These are phyloP conservation scores for Beauveria varroae DNA, from an alignment of 2,329 filamentous ascomycete species.

Conservation along the genomic window DNA sequence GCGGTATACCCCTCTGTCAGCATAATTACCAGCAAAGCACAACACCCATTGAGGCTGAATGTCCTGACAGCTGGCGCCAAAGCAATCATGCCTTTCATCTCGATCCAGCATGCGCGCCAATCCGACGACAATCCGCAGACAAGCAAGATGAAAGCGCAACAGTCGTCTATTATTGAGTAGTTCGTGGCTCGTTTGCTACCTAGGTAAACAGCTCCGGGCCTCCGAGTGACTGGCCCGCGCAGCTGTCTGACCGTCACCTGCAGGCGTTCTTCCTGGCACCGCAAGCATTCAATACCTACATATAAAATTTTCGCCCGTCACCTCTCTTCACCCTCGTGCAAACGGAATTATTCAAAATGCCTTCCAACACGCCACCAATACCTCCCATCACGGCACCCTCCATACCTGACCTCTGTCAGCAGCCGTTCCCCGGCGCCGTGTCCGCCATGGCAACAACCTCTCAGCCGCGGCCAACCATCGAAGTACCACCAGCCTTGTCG, in stretches of 20 bases:
- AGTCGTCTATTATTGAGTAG: not conserved
- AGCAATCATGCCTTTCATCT: too few relatives aligned
- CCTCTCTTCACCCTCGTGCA: not conserved
- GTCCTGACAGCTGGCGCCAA: too few relatives aligned
- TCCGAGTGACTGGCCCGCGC: too few relatives aligned
- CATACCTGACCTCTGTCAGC: not conserved
- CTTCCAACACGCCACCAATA: not conserved
- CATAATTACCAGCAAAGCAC: too few relatives aligned
- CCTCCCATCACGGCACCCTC: not conserved
- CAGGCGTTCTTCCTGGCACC: not conserved
- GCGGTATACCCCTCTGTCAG: too few relatives aligned
- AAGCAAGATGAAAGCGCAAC: not conserved
- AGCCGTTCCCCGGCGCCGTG: conserved; percentile 1
- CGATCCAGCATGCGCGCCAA: too few relatives aligned
- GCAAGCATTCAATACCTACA: not conserved
- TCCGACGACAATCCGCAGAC: too few relatives aligned
- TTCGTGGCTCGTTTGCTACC: not conserved
- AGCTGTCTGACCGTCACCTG: not conserved
- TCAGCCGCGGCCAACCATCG: not conserved
- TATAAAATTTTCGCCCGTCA: not conserved
- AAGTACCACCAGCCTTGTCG: not conserved
- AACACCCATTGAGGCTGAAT: too few relatives aligned
- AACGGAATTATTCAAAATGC: not conserved
- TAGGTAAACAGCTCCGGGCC: too few relatives aligned
- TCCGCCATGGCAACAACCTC: not conserved